phyloP scores from a whole-genome alignment of 495 filamentous ascomycete species.

The Aspergillus homomorphus region DNA sequence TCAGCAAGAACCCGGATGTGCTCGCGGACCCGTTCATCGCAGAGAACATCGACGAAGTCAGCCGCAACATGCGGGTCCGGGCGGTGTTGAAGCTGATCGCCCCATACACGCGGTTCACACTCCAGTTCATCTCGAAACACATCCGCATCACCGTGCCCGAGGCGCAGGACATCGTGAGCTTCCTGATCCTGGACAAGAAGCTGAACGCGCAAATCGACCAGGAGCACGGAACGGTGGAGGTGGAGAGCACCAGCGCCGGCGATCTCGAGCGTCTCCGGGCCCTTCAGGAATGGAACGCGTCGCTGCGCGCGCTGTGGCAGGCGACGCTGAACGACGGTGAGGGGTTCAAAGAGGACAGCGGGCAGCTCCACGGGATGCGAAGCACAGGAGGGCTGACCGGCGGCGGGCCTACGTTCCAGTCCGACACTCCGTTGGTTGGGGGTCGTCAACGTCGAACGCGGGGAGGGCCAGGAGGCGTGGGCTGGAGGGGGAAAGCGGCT shows the following conservation, averaged over 20 bases:
- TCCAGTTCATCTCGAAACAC: conserved; percentile 79
- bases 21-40: conserved; percentile 93
- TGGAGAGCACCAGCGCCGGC: conserved; percentile 62
- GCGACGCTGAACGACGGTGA: conserved; percentile 70
- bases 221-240: conserved; percentile 74
- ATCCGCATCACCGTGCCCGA: conserved; percentile 80
- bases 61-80: conserved; percentile 96
- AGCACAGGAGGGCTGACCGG: conserved; percentile 26
- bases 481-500: conserved; percentile 27
- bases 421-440: background rate
- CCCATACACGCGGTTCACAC: conserved; percentile 87
- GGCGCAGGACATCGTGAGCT: conserved; percentile 89
- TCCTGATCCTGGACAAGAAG: conserved; percentile 85
- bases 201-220: conserved; percentile 89
- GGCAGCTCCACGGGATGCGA: conserved; percentile 26
- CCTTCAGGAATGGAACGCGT: conserved; percentile 67
- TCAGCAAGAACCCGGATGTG: conserved; percentile 86
- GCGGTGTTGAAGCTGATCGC: conserved; percentile 90
- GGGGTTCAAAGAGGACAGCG: conserved; percentile 55
- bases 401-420: conserved; percentile 17
- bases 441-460: conserved; percentile 14
- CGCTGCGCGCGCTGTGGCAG: conserved; percentile 62
- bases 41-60: conserved; percentile 98
- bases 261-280: conserved; percentile 73
- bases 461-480: background rate